Base-by-base conservation (phyloP, 2,329 filamentous ascomycete species). In the Aspergillus eucalypticola region DNA sequence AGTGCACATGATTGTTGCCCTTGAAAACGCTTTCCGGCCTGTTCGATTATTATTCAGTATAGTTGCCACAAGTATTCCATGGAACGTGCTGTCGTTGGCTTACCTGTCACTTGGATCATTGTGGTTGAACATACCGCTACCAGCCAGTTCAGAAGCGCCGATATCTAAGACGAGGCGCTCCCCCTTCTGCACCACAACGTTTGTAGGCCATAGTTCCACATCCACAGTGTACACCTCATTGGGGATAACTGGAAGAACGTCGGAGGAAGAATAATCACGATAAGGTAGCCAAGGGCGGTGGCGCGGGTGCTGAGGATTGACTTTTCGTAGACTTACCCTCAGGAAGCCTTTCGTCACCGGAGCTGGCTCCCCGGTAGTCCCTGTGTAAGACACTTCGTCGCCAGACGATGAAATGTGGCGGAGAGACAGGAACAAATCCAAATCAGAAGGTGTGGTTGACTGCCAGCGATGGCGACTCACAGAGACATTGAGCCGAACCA, bases 401-500 rank as follows among this genome's bases (percentile, higher is more conserved):
- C 80, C 81, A 4, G 68, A 62, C 0, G 81, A 71, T 46, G 75
- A 67, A 69, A 82, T 67, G 78, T 84, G 62, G 44, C 82, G 78
- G 1, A 86, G 75, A 0, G 82, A 85, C 3, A 88, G 61, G 67
- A 84, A 84, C 25, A 84, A 67, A 60, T 83, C 82, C 42, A 82
- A 79, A 39, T 84, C 82, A 0, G 72, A 75, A 2, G 80, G 81
- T 2, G 7, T 29, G 71, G 72, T 3, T 68, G 62, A 13, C 11
- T 10, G n/a, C n/a, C 17, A 11, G 75, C 66, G 1, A 32, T 76
- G 66, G 6, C 76, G 67, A 2, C 70, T 75, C 8, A 77, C 73
- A 0, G 86, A 88, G 1, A 89, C 83, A 61, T 85, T 84, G 3
- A 91, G 77, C 62, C 85, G 86, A 0, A 85, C 86, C 0, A 84